Evolutionary conservation across 352 stramenopile species (phyloP).

Genomic region (Ophiocytium majus): DNA sequence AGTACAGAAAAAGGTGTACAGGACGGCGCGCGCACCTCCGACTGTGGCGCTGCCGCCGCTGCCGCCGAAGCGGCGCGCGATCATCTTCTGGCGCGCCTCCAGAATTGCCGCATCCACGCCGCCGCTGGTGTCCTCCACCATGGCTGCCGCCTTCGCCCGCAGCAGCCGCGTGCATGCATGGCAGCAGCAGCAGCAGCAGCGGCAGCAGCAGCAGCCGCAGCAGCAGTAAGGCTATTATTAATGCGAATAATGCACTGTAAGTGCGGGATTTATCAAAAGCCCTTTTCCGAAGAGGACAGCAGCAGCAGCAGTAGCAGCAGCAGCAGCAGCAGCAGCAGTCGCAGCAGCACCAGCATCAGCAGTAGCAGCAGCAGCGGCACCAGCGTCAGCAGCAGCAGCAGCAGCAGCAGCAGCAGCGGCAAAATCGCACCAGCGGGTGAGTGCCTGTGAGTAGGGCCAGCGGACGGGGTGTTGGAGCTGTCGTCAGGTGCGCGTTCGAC

Average conservation of each 20-base stretch:
- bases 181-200: not conserved
- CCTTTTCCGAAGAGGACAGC: too few species aligned
- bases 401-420: too few species aligned
- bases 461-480: too few species aligned
- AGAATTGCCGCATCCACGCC: constrained; percentile 35
- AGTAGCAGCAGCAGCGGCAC: too few species aligned
- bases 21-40: constrained; percentile 68
- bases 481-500: too few species aligned
- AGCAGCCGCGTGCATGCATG: not conserved
- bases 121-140: constrained; percentile 37
- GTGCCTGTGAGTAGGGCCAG: too few species aligned
- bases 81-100: constrained; percentile 70
- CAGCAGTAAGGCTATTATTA: not conserved
- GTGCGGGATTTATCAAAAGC: too few species aligned
- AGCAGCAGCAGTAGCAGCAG: not conserved
- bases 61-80: constrained; percentile 76
- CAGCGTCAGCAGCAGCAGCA: too few species aligned
- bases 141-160: constrained; percentile 14
- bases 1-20: not conserved
- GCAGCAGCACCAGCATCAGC: too few species aligned
- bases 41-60: constrained; percentile 76
- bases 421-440: too few species aligned
- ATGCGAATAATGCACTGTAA: too few species aligned
- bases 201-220: not conserved
- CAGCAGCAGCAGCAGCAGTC: constrained; percentile 20